Percentiles rank a stretch among this genome's conserved stretches.
phyloP scores from a whole-genome alignment of 2,329 filamentous ascomycete genomes.

The Trichoderma aggressivum region DNA sequence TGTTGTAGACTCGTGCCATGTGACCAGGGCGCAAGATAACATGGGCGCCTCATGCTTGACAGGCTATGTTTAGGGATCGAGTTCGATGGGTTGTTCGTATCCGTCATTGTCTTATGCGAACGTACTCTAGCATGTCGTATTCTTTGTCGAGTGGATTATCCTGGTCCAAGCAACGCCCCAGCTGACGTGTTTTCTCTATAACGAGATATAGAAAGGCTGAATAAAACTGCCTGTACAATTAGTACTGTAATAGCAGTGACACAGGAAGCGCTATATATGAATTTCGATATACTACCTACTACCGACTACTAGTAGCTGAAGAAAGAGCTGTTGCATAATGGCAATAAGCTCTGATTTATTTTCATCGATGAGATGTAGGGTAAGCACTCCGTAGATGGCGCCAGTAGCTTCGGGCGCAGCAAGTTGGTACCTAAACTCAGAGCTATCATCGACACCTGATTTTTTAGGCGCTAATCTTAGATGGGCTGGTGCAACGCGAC shows the following conservation, averaged over 20 bases:
- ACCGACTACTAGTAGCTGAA: not conserved
- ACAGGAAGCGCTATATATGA: not conserved
- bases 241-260: not conserved
- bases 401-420: not conserved
- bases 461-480: conserved; percentile 27
- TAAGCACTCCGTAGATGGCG: not conserved
- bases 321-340: not conserved
- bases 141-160: not conserved
- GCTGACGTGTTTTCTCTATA: not conserved
- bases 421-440: not conserved
- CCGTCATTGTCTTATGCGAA: not conserved
- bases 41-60: not conserved
- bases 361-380: not conserved
- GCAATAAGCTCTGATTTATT: not conserved
- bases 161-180: not conserved
- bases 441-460: conserved; percentile 12
- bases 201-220: not conserved
- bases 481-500: conserved; percentile 26
- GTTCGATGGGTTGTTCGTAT: not conserved
- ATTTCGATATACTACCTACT: not conserved
- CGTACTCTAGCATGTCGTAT: not conserved
- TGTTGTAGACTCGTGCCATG: not conserved
- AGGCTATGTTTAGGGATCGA: not conserved
- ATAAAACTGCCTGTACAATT: not conserved
- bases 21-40: not conserved